Percentiles rank a stretch among this genome's conserved stretches.
Conservation (phyloP, 805 yeast genomes). For the Saccharomycopsis fermentans region DNA sequence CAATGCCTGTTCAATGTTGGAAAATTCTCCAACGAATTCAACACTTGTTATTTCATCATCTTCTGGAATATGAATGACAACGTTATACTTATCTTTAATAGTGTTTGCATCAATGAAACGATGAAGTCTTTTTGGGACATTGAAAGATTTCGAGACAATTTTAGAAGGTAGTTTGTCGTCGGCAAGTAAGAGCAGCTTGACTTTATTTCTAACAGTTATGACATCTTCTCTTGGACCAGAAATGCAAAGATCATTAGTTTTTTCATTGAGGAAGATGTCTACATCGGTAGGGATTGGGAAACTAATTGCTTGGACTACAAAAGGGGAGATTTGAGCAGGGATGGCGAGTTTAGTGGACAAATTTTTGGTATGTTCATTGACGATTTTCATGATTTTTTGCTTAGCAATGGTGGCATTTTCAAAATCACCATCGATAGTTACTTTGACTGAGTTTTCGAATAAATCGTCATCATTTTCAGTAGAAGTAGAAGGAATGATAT, state of each 20-base stretch:
- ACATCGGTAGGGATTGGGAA: slow-evolving; percentile 17
- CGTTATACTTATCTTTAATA: slow-evolving; percentile 44
- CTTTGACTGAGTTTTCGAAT: slow-evolving; percentile 48
- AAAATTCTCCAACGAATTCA: slow-evolving; percentile 53
- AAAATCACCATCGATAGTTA: slow-evolving; percentile 70
- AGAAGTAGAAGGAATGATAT: slow-evolving; percentile 23
- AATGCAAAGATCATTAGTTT: slow-evolving; percentile 37
- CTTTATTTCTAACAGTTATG: slow-evolving; percentile 40
- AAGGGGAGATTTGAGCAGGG: slow-evolving; percentile 26
- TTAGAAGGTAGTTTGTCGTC: slow-evolving; percentile 31
- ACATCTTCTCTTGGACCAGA: slow-evolving; percentile 67
- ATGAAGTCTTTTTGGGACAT: slow-evolving; percentile 61
- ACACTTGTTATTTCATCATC: slow-evolving; percentile 37
- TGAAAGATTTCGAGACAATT: slow-evolving; percentile 43
- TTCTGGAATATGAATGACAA: slow-evolving; percentile 47
- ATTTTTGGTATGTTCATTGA: slow-evolving; percentile 60
- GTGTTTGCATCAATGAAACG: slow-evolving; percentile 52
- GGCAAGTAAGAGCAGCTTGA: slow-evolving; percentile 32
- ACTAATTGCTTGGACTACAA: slow-evolving; percentile 24
- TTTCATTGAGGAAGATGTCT: slow-evolving; percentile 26
- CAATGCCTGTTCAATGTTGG: slow-evolving; percentile 51
- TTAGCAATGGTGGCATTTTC: slow-evolving; percentile 76
- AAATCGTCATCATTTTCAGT: slow-evolving; percentile 42
- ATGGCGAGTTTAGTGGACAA: slow-evolving; percentile 42
- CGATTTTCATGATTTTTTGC: slow-evolving; percentile 57